Conservation (phyloP, 2,329 filamentous ascomycete species). For the Knoxdaviesia capensis region DNA sequence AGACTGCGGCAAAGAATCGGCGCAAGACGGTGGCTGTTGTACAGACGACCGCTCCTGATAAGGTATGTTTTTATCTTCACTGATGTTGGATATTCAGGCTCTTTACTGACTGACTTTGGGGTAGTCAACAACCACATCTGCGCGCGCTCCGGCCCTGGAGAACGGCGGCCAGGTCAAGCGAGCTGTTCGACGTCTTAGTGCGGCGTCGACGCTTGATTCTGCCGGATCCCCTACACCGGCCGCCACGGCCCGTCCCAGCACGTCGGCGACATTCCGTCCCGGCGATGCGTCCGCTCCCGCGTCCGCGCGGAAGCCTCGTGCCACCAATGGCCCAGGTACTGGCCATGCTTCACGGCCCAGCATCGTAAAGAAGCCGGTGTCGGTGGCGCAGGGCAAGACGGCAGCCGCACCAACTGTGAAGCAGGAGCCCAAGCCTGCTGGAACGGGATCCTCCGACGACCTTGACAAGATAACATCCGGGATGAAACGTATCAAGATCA, state of each 20-base stretch:
- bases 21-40: constrained; percentile 36
- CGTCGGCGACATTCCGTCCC: too few relatives aligned
- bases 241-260: too few relatives aligned
- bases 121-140: too few relatives aligned
- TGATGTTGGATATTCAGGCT: too few relatives aligned
- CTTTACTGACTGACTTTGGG: too few relatives aligned
- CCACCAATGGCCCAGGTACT: too few relatives aligned
- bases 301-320: too few relatives aligned
- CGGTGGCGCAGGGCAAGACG: not conserved
- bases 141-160: too few relatives aligned
- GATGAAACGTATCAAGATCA: constrained; percentile 44
- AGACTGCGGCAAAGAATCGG: constrained; percentile 21
- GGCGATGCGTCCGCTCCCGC: too few relatives aligned
- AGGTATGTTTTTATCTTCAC: constrained; percentile 12
- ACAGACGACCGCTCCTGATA: constrained; percentile 12
- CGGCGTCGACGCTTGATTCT: constrained; percentile 17
- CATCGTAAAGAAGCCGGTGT: too few relatives aligned
- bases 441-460: not conserved
- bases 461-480: constrained; percentile 34
- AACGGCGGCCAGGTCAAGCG: constrained; percentile 9
- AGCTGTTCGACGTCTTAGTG: constrained; percentile 27
- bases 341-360: too few relatives aligned
- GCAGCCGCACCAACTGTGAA: not conserved
- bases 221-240: not conserved
- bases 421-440: not conserved